phyloP scores from a whole-genome alignment of 371 early-diverging fungal species.

The Mortierella sp. region DNA sequence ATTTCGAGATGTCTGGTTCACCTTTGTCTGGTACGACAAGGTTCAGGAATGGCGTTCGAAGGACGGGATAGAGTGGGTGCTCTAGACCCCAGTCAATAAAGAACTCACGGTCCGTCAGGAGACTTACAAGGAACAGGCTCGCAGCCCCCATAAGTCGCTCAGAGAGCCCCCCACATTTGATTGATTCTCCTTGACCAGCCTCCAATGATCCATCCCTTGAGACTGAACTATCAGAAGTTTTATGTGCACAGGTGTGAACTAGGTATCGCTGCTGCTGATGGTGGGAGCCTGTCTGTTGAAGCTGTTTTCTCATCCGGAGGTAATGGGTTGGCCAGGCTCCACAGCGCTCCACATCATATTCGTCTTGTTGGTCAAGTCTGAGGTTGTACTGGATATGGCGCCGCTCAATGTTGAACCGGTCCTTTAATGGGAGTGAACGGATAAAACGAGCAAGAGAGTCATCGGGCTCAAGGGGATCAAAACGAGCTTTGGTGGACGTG shows the following conservation, averaged over 20 bases:
- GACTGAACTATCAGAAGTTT: no score
- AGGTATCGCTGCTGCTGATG: not conserved
- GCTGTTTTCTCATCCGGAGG: conserved; percentile 1
- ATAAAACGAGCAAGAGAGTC: not conserved
- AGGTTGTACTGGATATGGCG: conserved; percentile 20
- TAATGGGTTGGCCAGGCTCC: conserved; percentile 14
- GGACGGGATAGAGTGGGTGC: not conserved
- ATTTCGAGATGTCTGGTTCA: not conserved
- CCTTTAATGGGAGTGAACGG: conserved; percentile 1
- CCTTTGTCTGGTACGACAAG: not conserved
- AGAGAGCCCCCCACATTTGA: conserved; percentile 2
- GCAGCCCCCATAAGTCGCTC: conserved; percentile 15
- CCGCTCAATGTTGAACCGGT: conserved; percentile 15
- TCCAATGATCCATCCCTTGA: no score
- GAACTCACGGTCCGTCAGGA: conserved; percentile 25
- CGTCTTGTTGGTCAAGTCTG: conserved; percentile 9
- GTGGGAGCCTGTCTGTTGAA: not conserved
- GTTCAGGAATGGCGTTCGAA: conserved; percentile 8
- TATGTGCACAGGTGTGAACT: not conserved
- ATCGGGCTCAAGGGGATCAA: conserved; percentile 8
- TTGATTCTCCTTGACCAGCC: no score
- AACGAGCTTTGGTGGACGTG: conserved; percentile 3
- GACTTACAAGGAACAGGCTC: conserved; percentile 11
- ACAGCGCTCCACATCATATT: conserved; percentile 6
- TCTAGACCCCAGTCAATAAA: conserved; percentile 17